A percentile compares a stretch with the other conserved stretches of the same genome.
phyloP scores from a whole-genome alignment of 129 eudicot species.

The Flaveria robusta region DNA sequence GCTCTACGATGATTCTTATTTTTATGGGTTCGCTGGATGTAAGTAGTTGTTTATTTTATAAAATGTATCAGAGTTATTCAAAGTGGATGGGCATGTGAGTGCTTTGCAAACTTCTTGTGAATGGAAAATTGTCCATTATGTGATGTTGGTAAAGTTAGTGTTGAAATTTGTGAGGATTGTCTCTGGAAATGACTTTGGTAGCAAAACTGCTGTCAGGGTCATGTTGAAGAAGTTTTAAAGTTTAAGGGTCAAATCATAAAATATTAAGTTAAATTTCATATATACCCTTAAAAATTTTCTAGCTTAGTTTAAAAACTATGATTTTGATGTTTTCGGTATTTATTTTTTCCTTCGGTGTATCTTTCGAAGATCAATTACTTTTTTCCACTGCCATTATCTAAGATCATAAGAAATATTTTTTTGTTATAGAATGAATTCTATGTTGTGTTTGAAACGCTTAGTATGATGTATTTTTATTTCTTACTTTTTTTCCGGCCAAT shows the following conservation, averaged over 20 bases:
- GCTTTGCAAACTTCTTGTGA: slow-evolving; percentile 12
- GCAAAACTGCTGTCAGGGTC: slow-evolving; percentile 9
- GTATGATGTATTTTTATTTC: too few relatives aligned
- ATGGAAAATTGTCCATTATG: slow-evolving; percentile 2
- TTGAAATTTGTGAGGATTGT: neutral
- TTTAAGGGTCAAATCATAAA: slow-evolving; percentile 16
- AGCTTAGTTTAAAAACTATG: too few relatives aligned
- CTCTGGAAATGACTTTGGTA: neutral
- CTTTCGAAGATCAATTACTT: too few relatives aligned
- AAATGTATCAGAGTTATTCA: slow-evolving; percentile 5
- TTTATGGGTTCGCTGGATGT: slow-evolving; percentile 37
- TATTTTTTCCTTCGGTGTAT: too few relatives aligned
- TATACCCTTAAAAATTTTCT: neutral
- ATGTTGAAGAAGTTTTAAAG: neutral
- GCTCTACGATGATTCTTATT: neutral
- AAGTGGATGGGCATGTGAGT: neutral
- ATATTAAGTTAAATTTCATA: neutral
- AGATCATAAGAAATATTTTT: too few relatives aligned
- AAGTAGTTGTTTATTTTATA: slow-evolving; percentile 25
- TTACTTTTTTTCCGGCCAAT: too few relatives aligned
- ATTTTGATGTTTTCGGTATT: too few relatives aligned
- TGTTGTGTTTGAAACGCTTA: too few relatives aligned
- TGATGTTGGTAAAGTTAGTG: neutral
- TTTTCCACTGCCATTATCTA: too few relatives aligned
- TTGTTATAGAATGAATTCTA: too few relatives aligned